Evolutionary conservation across 805 yeast species (phyloP), one percentile per base, ranked within the genome.

Genomic region (Metschnikowia borealis): DNA sequence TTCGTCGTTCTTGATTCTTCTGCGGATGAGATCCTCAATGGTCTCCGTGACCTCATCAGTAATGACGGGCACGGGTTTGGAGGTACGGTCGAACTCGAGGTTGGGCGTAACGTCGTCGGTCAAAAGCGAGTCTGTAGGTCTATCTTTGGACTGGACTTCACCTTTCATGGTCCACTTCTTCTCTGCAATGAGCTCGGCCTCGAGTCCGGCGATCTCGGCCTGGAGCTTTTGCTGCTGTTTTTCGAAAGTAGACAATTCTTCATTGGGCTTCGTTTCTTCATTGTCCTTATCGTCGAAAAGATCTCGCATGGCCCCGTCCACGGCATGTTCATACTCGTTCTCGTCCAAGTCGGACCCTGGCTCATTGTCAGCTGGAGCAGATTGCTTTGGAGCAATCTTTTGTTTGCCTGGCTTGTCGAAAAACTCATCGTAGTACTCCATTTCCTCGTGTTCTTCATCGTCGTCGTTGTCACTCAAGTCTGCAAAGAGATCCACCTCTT

Each of bases 91-190:
- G 62, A 92, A 94, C 57, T 90, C 95, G 48, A 92, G 71, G 38
- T 80, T 89, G 17, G 64, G 61, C 4, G 69, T 59, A 48, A 68
- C 75, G 2, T 68, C 62, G 60, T 87, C 96, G 39, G 84, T 85
- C 50, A 94, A 67, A 37, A 94, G 73, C 1, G 97, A 85, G 70
- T 94, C 97, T 40, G 75, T 74, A 6, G 96, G 96, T 63, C 99
- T 79, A 57, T 85, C 86, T 54, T 79, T 82, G 1, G 90, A 87
- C 51, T 80, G 79, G 1, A 89, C 90, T 69, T 94, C 99, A 69
- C 99, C 99, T 60, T 84, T 86, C 81, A 92, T 78, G 6, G 96
- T 83, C 99, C 99, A 92, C 61, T 83, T 83, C 71, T 94, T 92
- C 51, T 86, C 92, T 3, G 91, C 94, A 31, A 92, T 83, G 15